Evolutionary conservation across 148 eudicot species (phyloP).

Genomic region (Drosera capensis): DNA sequence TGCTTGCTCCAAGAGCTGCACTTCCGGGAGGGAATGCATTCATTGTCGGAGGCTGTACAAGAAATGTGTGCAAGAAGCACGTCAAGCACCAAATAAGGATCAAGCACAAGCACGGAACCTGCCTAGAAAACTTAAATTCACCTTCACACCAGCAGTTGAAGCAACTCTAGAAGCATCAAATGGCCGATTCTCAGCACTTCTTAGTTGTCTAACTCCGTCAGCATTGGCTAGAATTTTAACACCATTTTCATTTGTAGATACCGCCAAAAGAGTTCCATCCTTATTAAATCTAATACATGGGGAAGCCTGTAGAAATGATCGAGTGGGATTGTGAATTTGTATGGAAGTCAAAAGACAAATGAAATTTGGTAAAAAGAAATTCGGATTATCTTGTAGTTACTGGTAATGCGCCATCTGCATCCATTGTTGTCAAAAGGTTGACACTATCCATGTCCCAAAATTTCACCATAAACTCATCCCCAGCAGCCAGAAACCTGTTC

Average conservation of each 20-base stretch:
- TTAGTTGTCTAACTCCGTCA: constrained; percentile 31
- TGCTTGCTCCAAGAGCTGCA: constrained; percentile 25
- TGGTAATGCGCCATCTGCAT: constrained; percentile 64
- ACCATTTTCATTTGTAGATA: constrained; percentile 48
- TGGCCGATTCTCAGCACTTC: constrained; percentile 19
- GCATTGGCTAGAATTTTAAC: constrained; percentile 41
- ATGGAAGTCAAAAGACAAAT: too few species aligned
- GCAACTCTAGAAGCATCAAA: constrained; percentile 22
- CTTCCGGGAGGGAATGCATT: constrained; percentile 19
- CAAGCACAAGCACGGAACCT: not conserved
- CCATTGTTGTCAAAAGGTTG: constrained; percentile 25
- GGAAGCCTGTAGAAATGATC: constrained; percentile 26
- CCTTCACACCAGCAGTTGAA: constrained; percentile 23
- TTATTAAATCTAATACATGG: constrained; percentile 51
- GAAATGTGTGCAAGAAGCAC: not conserved
- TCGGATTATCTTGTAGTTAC: constrained; percentile 14
- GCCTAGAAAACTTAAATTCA: not conserved
- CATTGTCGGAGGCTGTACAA: constrained; percentile 21
- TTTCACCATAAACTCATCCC: constrained; percentile 47
- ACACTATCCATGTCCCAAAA: constrained; percentile 61
- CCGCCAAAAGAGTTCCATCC: constrained; percentile 46
- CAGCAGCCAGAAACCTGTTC: constrained; percentile 52
- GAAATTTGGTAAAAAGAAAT: not conserved
- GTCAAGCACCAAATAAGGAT: not conserved
- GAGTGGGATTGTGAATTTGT: too few species aligned